Base-by-base conservation (phyloP, 139 green algal species). In the Chlorella vulgaris region DNA sequence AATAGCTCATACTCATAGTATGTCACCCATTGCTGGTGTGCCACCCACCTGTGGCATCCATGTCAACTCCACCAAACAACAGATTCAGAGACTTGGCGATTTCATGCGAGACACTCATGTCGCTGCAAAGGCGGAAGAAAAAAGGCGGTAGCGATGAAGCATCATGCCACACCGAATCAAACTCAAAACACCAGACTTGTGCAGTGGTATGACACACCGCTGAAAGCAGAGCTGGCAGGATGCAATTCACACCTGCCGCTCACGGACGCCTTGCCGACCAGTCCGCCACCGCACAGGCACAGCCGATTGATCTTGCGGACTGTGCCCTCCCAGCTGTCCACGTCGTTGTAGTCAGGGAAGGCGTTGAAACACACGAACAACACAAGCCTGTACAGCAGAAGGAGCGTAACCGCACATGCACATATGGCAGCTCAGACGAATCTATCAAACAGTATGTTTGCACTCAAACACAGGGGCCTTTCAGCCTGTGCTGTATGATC, bases 31-130 rank as follows among this genome's bases (percentile, higher is more conserved):
- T 58, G 47, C 47, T 58, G 47, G 47, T 58, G 47, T 58, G 47
- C 47, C 47, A 58, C 42, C 50, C 28, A 81, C 80, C 83, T 40
- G 84, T 83, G 29, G 80, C 62, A 65, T 88, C 84, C 38, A 88
- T 47, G 51, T 88, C 84, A 15, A 85, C 84, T 33, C 77, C 80
- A 36, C 84, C 84, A 43, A 88, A 83, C 19, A 88, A 36, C 43
- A 79, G 29, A 53, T 80, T 68, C 6, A 88, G 39, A 5, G 69
- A 84, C 53, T 69, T 40, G 18, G 69, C 84, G 7, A 88, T 78
- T 22, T 84, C 84, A 0, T 53, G 70, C 22, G 68, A 80, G 10
- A 74, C 60, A 4, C 35, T 47, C 35, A 55, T 31, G n/a, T 84
- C 53, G 15, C 74, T 80, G 74, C 55, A 38, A 6, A 28, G 2